Evolutionary conservation across 2,329 filamentous ascomycete species (phyloP).

Genomic region (Diplocarpon mali): DNA sequence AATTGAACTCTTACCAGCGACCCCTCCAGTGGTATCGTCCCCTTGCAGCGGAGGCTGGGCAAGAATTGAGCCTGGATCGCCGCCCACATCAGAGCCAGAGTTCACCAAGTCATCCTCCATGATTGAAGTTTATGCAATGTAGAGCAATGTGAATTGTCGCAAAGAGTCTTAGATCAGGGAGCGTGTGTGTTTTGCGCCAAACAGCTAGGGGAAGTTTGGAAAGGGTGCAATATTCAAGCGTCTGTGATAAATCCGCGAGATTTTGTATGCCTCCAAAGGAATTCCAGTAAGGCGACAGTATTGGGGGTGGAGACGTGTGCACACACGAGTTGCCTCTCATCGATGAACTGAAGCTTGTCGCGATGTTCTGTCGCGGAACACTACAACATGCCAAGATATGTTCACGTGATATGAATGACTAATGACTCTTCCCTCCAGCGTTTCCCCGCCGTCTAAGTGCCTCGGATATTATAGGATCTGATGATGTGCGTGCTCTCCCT

Average conservation of each 20-base stretch:
- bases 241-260: background rate
- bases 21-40: constrained; percentile 27
- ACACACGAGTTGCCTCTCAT: constrained; percentile 13
- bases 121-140: constrained; percentile 17
- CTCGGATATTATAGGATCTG: background rate
- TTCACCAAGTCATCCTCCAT: constrained; percentile 50
- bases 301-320: constrained; percentile 12
- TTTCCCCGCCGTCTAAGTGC: no score
- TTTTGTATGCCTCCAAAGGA: background rate
- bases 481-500: background rate
- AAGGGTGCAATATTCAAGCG: background rate
- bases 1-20: constrained; percentile 19
- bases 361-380: background rate
- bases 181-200: constrained; percentile 4
- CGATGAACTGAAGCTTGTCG: constrained; percentile 11
- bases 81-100: constrained; percentile 47
- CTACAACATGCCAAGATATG: no score
- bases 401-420: background rate
- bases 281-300: background rate
- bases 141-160: constrained; percentile 23
- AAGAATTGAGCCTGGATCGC: constrained; percentile 42
- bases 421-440: background rate
- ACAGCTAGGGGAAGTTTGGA: background rate
- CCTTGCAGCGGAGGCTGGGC: constrained; percentile 42
- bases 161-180: constrained; percentile 14